A percentile compares a stretch with the other conserved stretches of the same genome.
phyloP scores from a whole-genome alignment of 805 yeast species.

The Candida cerambycidarum region DNA sequence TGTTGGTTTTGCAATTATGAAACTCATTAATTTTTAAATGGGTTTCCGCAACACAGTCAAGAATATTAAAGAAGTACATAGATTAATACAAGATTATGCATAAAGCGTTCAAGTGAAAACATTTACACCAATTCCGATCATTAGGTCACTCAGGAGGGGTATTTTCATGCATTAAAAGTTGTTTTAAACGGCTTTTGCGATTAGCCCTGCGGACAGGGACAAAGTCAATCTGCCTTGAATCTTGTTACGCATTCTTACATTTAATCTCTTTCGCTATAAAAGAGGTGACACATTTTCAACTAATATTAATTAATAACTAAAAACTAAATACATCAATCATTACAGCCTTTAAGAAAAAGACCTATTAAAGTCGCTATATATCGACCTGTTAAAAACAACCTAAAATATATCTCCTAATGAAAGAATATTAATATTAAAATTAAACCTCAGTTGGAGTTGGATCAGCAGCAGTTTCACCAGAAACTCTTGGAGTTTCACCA shows the following conservation, averaged over 20 bases:
- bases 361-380: background rate
- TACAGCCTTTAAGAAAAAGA: background rate
- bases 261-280: too few species aligned
- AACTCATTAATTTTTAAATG: constrained; percentile 31
- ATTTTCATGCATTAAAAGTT: too few species aligned
- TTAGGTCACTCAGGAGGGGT: too few species aligned
- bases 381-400: background rate
- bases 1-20: constrained; percentile 76
- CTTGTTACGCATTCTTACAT: too few species aligned
- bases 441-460: constrained; percentile 4
- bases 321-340: constrained; percentile 1
- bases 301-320: too few species aligned
- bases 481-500: constrained; percentile 33
- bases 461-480: constrained; percentile 42
- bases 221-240: too few species aligned
- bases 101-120: too few species aligned
- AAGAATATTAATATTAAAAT: background rate
- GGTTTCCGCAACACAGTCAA: background rate
- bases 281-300: too few species aligned
- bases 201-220: too few species aligned
- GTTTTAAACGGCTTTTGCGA: too few species aligned
- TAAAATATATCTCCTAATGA: background rate
- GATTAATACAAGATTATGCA: background rate
- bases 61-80: background rate
- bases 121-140: too few species aligned